phyloP scores from a whole-genome alignment of 1,284 basidiomycete species.

The Ustilago shanxiensis region DNA sequence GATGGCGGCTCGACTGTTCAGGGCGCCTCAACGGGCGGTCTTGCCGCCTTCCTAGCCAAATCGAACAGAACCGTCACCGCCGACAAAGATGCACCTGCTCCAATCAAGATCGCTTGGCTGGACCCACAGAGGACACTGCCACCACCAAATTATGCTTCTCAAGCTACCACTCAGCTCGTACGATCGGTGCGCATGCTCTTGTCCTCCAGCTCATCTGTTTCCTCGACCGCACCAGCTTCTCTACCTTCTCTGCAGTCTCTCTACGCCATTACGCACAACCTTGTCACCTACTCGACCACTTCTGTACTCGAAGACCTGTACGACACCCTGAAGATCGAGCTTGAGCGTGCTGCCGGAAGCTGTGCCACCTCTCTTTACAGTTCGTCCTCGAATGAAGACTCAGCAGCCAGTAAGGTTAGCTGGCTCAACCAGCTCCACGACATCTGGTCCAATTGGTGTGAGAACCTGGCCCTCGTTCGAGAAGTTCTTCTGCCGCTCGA shows the following conservation, averaged over 20 bases:
- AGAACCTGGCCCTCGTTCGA: conserved; percentile 40
- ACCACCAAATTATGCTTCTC: conserved; percentile 33
- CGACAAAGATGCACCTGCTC: neutral
- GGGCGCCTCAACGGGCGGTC: conserved; percentile 22
- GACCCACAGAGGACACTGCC: conserved; percentile 25
- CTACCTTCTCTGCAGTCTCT: conserved; percentile 39
- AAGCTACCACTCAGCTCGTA: conserved; percentile 33
- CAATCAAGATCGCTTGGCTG: conserved; percentile 26
- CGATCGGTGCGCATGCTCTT: conserved; percentile 44
- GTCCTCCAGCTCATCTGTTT: conserved; percentile 10
- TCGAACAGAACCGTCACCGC: neutral
- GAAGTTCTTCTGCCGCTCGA: conserved; percentile 44
- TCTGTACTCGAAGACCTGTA: conserved; percentile 44
- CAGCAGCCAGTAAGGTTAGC: conserved; percentile 19
- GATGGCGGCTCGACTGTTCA: neutral
- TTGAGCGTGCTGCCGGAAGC: conserved; percentile 54
- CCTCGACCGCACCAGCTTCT: conserved; percentile 1
- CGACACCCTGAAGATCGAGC: conserved; percentile 59
- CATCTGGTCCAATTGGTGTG: conserved; percentile 57
- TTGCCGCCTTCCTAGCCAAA: conserved; percentile 44
- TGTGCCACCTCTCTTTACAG: conserved; percentile 35
- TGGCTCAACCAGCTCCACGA: conserved; percentile 51
- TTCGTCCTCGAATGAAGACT: conserved; percentile 29
- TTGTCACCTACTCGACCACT: conserved; percentile 21
- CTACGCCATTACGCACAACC: conserved; percentile 36